Conservation (phyloP, 1,284 basidiomycete species). For the Microbotryum scabiosae region DNA sequence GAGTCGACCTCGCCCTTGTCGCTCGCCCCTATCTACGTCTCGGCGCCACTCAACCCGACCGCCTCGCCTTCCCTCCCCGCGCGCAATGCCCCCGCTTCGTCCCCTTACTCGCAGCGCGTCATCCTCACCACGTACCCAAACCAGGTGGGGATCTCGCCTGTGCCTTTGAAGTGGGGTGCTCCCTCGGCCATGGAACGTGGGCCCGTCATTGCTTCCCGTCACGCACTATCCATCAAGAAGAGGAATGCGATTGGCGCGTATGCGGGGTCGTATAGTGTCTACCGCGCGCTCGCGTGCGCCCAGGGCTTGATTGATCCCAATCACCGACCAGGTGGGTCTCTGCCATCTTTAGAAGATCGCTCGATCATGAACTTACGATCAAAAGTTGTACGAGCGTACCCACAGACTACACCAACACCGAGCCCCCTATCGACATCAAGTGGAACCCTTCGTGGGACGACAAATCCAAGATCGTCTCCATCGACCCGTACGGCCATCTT, state of each 20-base stretch:
- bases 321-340: conserved; percentile 38
- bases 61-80: conserved; percentile 22
- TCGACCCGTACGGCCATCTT: conserved; percentile 92
- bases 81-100: conserved; percentile 32
- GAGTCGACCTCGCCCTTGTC: conserved; percentile 8
- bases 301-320: conserved; percentile 78
- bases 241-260: conserved; percentile 93
- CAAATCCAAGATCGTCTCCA: conserved; percentile 74
- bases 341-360: background rate
- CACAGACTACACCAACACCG: conserved; percentile 72
- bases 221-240: conserved; percentile 72
- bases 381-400: too few species aligned
- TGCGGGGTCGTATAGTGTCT: conserved; percentile 87
- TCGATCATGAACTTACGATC: background rate
- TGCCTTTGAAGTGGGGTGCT: conserved; percentile 75
- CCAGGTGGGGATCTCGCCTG: conserved; percentile 65
- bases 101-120: conserved; percentile 66
- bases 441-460: conserved; percentile 75
- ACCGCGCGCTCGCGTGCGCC: conserved; percentile 81
- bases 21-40: conserved; percentile 14
- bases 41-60: conserved; percentile 11
- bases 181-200: conserved; percentile 59
- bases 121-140: conserved; percentile 70
- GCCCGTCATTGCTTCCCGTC: conserved; percentile 80
- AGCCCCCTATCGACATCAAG: conserved; percentile 77